Conservation (phyloP, 495 filamentous ascomycete genomes). For the Parathielavia hyrcaniae region DNA sequence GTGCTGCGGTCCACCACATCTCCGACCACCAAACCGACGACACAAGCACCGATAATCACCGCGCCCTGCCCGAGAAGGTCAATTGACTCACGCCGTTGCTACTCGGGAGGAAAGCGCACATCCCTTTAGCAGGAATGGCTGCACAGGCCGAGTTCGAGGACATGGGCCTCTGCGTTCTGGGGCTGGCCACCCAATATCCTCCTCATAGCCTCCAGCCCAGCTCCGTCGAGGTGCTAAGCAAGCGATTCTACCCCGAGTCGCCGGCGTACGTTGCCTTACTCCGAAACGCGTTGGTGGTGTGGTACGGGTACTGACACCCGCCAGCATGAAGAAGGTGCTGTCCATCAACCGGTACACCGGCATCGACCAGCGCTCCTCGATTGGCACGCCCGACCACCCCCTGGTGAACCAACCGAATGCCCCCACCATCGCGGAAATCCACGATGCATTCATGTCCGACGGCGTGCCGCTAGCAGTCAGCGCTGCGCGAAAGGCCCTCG, state of each 20-base stretch:
- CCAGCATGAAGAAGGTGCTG: conserved; percentile 52
- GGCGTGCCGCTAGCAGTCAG: conserved; percentile 53
- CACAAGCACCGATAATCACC: neutral
- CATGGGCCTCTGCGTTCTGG: conserved; percentile 47
- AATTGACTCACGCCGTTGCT: conserved; percentile 15
- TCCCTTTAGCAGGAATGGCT: conserved; percentile 22
- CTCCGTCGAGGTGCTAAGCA: conserved; percentile 38
- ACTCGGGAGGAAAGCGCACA: neutral
- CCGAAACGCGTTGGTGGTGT: neutral
- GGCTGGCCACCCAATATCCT: conserved; percentile 47
- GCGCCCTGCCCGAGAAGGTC: neutral
- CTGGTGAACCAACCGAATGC: conserved; percentile 48
- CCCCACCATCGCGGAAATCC: conserved; percentile 52
- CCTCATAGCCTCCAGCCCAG: conserved; percentile 39
- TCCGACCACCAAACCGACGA: neutral
- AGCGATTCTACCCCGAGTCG: conserved; percentile 45
- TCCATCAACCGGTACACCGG: conserved; percentile 58
- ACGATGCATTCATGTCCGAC: conserved; percentile 49
- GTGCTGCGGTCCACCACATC: neutral
- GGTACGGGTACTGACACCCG: neutral
- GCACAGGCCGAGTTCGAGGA: conserved; percentile 25
- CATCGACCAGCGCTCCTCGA: conserved; percentile 55
- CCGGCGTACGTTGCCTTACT: conserved; percentile 39
- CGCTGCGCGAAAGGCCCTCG: conserved; percentile 55
- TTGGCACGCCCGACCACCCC: conserved; percentile 51